Conservation (phyloP, 805 yeast species). For the Saturnispora saitoi region DNA sequence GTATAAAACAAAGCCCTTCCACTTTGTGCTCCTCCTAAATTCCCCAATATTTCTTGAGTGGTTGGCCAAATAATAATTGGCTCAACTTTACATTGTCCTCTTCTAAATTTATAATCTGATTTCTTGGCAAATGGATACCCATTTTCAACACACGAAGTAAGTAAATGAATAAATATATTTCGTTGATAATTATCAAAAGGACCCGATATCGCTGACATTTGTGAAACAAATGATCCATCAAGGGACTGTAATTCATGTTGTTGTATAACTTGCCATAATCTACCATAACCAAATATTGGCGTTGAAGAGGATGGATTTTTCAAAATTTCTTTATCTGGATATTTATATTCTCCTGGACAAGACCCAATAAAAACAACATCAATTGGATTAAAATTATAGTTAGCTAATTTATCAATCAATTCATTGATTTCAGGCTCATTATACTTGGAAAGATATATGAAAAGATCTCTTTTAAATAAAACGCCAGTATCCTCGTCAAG, state of each 20-base stretch:
- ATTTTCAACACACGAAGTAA: conserved; percentile 37
- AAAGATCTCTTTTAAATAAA: conserved; percentile 38
- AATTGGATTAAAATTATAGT: conserved; percentile 38
- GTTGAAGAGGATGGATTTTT: neutral
- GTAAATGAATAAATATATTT: conserved; percentile 39
- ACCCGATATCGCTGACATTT: conserved; percentile 41
- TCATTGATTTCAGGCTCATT: conserved; percentile 21
- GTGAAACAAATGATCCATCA: conserved; percentile 33
- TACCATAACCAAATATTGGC: conserved; percentile 39
- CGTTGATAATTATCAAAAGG: conserved; percentile 29
- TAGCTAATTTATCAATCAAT: conserved; percentile 25
- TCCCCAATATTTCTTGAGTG: conserved; percentile 18
- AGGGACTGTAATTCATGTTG: conserved; percentile 25
- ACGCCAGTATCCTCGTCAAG: conserved; percentile 14
- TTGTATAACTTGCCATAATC: conserved; percentile 33
- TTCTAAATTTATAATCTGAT: conserved; percentile 12
- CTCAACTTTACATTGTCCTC: conserved; percentile 11
- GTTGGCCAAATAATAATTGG: conserved; percentile 31
- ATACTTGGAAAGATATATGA: conserved; percentile 39
- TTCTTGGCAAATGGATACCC: conserved; percentile 18
- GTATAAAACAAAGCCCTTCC: conserved; percentile 25
- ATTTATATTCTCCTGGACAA: conserved; percentile 36
- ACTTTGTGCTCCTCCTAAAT: conserved; percentile 18
- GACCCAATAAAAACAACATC: conserved; percentile 50
- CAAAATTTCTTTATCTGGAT: conserved; percentile 13